These are phyloP conservation scores for Solanum dulcamara DNA, from an alignment of 257 asterid species.

Conservation along the genomic window DNA sequence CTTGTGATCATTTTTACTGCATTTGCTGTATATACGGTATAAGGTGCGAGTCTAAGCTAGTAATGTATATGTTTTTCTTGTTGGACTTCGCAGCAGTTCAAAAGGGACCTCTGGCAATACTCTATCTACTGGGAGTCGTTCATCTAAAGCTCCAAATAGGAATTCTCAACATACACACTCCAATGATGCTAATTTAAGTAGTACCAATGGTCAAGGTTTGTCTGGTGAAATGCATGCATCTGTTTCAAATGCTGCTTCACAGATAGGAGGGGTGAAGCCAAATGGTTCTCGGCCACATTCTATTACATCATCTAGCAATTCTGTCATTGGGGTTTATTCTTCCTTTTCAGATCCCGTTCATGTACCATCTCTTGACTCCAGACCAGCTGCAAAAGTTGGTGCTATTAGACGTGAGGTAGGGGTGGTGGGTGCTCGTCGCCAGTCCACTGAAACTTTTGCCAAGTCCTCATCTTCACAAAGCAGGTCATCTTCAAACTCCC, in stretches of 20 bases:
- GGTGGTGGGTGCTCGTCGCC: constrained; percentile 85
- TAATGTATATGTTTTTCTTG: not conserved
- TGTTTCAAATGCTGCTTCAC: constrained; percentile 24
- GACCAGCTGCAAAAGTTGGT: constrained; percentile 78
- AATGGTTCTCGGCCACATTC: constrained; percentile 34
- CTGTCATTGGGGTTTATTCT: constrained; percentile 82
- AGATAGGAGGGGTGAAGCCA: constrained; percentile 31
- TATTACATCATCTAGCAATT: constrained; percentile 45
- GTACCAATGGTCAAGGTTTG: constrained; percentile 36
- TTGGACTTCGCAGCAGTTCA: constrained; percentile 25
- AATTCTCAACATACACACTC: constrained; percentile 35
- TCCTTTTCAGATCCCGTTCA: constrained; percentile 94
- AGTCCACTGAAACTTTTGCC: constrained; percentile 39
- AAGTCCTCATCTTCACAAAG: constrained; percentile 37
- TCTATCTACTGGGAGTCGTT: constrained; percentile 29
- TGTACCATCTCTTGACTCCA: constrained; percentile 87
- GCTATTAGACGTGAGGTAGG: constrained; percentile 93
- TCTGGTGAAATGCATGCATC: constrained; percentile 36
- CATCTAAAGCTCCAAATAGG: constrained; percentile 32
- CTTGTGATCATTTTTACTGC: not conserved
- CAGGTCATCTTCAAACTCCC: constrained; percentile 30
- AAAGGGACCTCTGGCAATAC: constrained; percentile 38
- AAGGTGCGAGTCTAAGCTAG: not conserved
- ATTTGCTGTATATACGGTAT: not conserved
- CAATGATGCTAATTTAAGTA: constrained; percentile 35